Conservation (phyloP, 352 stramenopile species). For the Discostella stelligera region DNA sequence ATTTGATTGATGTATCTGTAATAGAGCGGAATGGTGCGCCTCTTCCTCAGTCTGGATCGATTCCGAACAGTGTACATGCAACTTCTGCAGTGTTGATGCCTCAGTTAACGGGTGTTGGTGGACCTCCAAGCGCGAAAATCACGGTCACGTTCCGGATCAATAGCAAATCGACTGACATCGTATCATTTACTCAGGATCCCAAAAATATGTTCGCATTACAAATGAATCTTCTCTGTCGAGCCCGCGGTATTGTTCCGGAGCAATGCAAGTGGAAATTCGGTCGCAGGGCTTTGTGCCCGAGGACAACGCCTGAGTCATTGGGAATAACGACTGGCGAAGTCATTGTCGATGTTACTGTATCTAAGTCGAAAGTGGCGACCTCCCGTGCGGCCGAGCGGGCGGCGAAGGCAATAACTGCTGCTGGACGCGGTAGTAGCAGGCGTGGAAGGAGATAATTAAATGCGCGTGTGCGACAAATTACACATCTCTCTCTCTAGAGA, state of each 20-base stretch:
- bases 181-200: slow-evolving; percentile 8
- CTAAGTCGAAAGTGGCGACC: background rate
- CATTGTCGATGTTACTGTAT: slow-evolving; percentile 16
- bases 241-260: slow-evolving; percentile 14
- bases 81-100: background rate
- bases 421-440: background rate
- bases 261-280: slow-evolving; percentile 43
- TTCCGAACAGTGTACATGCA: background rate
- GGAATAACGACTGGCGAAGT: slow-evolving; percentile 41
- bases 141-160: slow-evolving; percentile 46
- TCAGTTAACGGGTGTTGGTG: background rate
- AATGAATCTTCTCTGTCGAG: slow-evolving; percentile 23
- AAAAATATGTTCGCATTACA: slow-evolving; percentile 17
- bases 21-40: background rate
- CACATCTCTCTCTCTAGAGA: background rate
- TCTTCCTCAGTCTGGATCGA: background rate
- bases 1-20: slow-evolving; percentile 62
- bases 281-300: slow-evolving; percentile 21
- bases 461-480: background rate
- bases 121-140: slow-evolving; percentile 3
- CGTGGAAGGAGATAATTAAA: background rate
- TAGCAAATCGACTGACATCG: slow-evolving; percentile 29
- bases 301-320: slow-evolving; percentile 12
- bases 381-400: background rate
- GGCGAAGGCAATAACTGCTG: background rate